A percentile compares a stretch with the other conserved stretches of the same genome.
Evolutionary conservation across 352 stramenopile species (phyloP).

Genomic region (Hyaloperonospora arabidopsidis): DNA sequence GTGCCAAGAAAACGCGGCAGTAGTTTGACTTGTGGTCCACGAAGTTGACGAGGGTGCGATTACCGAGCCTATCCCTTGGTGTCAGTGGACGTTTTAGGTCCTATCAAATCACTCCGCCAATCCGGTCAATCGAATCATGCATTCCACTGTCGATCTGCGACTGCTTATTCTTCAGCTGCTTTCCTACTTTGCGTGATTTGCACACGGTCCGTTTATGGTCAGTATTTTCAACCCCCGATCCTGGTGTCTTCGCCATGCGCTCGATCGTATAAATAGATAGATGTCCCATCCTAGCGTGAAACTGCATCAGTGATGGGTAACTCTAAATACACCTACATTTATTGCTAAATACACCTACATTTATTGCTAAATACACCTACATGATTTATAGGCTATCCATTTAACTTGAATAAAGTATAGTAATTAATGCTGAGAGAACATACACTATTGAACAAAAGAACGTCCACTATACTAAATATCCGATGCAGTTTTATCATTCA

Average conservation of each 20-base stretch:
- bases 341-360: too few relatives aligned
- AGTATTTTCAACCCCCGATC: not conserved
- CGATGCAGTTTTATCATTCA: too few relatives aligned
- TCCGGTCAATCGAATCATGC: not conserved
- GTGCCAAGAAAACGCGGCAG: not conserved
- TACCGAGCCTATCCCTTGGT: not conserved
- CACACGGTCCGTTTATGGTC: not conserved
- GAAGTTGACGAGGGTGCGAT: slow-evolving; percentile 1
- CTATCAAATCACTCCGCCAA: slow-evolving; percentile 1
- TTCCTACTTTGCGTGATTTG: not conserved
- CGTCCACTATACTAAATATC: too few relatives aligned
- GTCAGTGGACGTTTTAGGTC: slow-evolving; percentile 1
- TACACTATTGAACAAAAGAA: too few relatives aligned
- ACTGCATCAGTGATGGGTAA: too few relatives aligned
- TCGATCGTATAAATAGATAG: not conserved
- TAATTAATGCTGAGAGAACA: too few relatives aligned
- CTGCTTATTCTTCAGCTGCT: slow-evolving; percentile 1
- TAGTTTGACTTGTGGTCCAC: slow-evolving; percentile 1
- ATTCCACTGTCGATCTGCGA: slow-evolving; percentile 10
- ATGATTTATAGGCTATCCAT: too few relatives aligned
- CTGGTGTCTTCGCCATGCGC: not conserved
- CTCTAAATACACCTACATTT: too few relatives aligned
- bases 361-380: too few relatives aligned
- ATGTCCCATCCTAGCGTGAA: not conserved
- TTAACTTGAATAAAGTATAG: too few relatives aligned